These are phyloP conservation scores for Limtongia smithiae DNA, from an alignment of 805 yeast genomes.

Conservation along the genomic window DNA sequence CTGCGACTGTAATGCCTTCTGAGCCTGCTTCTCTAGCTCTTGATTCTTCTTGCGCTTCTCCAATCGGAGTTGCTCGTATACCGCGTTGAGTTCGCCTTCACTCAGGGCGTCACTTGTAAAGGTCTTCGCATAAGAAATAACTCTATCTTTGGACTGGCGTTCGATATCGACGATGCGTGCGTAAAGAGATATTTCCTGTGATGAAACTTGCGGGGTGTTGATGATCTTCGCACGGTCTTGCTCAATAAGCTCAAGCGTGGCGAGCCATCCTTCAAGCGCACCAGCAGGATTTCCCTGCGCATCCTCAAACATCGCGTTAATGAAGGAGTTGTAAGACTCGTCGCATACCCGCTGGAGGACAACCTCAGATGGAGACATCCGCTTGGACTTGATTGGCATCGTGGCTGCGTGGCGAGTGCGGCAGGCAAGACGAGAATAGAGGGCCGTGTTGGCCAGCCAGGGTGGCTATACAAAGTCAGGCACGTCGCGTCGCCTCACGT, in stretches of 20 bases:
- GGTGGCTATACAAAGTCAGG: constrained; percentile 1
- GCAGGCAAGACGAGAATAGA: neutral
- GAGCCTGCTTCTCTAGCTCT: constrained; percentile 4
- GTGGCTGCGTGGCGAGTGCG: neutral
- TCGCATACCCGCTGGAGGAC: constrained; percentile 40
- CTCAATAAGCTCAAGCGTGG: constrained; percentile 37
- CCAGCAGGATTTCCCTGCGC: constrained; percentile 37
- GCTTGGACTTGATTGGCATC: constrained; percentile 21
- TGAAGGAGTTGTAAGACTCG: constrained; percentile 42
- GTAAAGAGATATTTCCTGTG: constrained; percentile 38
- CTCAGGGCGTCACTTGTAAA: constrained; percentile 19
- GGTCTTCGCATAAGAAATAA: constrained; percentile 25
- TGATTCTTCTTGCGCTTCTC: constrained; percentile 15
- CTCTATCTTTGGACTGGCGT: constrained; percentile 41
- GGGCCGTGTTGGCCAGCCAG: constrained; percentile 1
- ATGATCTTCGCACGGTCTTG: constrained; percentile 36
- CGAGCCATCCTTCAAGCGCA: constrained; percentile 40
- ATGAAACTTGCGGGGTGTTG: constrained; percentile 35
- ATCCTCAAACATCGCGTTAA: constrained; percentile 41
- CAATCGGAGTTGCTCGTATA: constrained; percentile 22
- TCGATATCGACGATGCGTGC: constrained; percentile 41
- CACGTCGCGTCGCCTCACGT: too few species aligned
- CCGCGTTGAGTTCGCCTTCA: constrained; percentile 11
- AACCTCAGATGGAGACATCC: constrained; percentile 18
- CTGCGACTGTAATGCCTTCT: neutral